Evolutionary conservation across 2,329 filamentous ascomycete species (phyloP).

Genomic region (Coniochaeta ligniaria): DNA sequence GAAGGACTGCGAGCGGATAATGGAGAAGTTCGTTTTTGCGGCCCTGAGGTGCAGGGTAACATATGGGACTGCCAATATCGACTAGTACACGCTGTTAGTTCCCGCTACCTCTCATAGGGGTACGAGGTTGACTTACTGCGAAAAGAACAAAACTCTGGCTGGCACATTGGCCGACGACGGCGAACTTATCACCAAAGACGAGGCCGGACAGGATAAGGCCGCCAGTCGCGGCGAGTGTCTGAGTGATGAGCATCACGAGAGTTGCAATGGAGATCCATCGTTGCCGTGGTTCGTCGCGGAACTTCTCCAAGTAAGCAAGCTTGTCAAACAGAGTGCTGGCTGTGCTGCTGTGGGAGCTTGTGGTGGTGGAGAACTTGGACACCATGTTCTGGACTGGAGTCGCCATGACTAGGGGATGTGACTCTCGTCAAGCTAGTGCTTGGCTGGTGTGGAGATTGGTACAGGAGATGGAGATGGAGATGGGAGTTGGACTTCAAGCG

Average conservation of each 20-base stretch:
- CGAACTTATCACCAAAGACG: constrained; percentile 12
- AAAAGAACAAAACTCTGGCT: constrained; percentile 16
- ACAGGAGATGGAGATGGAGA: not conserved
- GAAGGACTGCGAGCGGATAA: constrained; percentile 13
- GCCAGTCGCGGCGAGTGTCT: not conserved
- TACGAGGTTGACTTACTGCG: constrained; percentile 5
- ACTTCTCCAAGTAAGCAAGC: not conserved
- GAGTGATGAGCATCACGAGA: not conserved
- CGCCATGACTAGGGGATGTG: not conserved
- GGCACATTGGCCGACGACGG: constrained; percentile 10
- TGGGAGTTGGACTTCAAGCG: not conserved
- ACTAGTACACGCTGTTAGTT: not conserved
- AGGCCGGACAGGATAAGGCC: constrained; percentile 13
- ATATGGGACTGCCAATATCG: constrained; percentile 21
- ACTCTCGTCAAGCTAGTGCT: not conserved
- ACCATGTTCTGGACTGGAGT: not conserved
- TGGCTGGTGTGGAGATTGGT: not conserved
- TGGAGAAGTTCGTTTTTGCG: constrained; percentile 13
- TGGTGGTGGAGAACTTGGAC: not conserved
- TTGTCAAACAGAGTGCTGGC: not conserved
- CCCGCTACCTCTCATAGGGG: not conserved
- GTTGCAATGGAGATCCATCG: not conserved
- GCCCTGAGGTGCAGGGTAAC: constrained; percentile 21
- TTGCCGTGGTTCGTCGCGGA: not conserved
- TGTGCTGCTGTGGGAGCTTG: not conserved